Base-by-base conservation (phyloP, 352 stramenopile genomes). In the Plasmopara viticola region DNA sequence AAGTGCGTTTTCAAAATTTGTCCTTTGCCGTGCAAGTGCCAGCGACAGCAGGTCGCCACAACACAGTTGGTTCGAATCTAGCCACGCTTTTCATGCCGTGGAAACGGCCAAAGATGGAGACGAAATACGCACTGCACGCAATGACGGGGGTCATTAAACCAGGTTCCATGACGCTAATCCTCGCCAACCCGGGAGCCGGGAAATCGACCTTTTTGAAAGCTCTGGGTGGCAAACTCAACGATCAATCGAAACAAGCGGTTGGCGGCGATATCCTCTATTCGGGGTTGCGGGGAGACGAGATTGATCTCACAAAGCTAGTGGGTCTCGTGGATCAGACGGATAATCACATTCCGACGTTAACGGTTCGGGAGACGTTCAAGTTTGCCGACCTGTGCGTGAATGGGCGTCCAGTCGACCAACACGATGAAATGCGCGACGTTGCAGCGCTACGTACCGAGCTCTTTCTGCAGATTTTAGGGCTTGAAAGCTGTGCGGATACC, bases 101-200 rank as follows among this genome's bases (percentile, higher is more conserved):
- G 74, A 39, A 78, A 17, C 61, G 68, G 15, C 47, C 60, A n/a
- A 59, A 56, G 5, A 71, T 70, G 51, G 64, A 41, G 15, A 70
- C 70, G 29, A 67, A 78, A 25, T 50, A 76, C 28, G 72, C 85
- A 37, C 53, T 87, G 43, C 70, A 86, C 44, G 72, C 72, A 20
- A 86, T 87, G 68, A 84, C n/a, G 56, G 94, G 97, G 39, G 97
- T 98, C 60, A 82, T 87, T 44, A 68, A 72, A 6, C 68, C 68
- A 0, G 68, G 64, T 8, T 70, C 64, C 20, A 74, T 77, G 68
- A 77, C 68, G 42, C 50, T 90, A 13, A 78, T 90, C 30, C 57
- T 90, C n/a, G 79, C 74, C 14, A 86, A 86, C 63, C 76, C 79
- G 12, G 76, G 77, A 3, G 76, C 78, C 9, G 78, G 78, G n/a